Evolutionary conservation across 2,329 filamentous ascomycete genomes (phyloP).

Genomic region (Thielaviopsis populi): DNA sequence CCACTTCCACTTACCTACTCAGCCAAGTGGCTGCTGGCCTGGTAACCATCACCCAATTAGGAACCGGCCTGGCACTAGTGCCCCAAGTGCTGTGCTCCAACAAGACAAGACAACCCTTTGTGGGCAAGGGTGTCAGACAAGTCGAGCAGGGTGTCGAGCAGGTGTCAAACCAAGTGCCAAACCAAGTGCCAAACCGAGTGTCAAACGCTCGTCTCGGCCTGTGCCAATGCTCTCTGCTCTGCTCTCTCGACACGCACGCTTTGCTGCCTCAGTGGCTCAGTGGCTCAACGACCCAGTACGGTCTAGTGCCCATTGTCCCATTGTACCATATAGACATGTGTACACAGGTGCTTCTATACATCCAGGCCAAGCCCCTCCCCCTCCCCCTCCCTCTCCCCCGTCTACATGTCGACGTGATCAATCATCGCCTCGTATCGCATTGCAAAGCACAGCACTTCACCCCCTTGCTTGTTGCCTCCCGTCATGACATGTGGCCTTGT

Average conservation of each 20-base stretch:
- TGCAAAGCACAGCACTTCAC: not conserved
- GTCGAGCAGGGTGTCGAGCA: not conserved
- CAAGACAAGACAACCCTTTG: too few relatives aligned
- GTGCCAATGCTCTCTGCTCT: not conserved
- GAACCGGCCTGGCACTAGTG: too few relatives aligned
- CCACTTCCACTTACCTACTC: not conserved
- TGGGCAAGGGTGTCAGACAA: not conserved
- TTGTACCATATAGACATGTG: too few relatives aligned
- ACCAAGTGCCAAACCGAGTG: not conserved
- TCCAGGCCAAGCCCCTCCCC: not conserved
- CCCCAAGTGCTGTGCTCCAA: too few relatives aligned
- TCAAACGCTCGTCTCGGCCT: not conserved
- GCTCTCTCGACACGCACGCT: not conserved
- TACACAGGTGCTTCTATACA: not conserved
- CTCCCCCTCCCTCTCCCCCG: not conserved
- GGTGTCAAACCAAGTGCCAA: not conserved
- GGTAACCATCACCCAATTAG: too few relatives aligned
- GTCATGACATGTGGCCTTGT: constrained; percentile 6
- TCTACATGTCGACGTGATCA: not conserved
- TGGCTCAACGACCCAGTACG: too few relatives aligned
- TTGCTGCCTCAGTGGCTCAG: too few relatives aligned
- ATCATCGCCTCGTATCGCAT: not conserved
- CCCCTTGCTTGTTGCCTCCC: constrained; percentile 3
- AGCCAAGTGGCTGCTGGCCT: too few relatives aligned
- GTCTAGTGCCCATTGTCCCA: too few relatives aligned